Evolutionary conservation across 2,329 filamentous ascomycete species (phyloP), one percentile per base, ranked within the genome.

Genomic region (Didymella segeticola): DNA sequence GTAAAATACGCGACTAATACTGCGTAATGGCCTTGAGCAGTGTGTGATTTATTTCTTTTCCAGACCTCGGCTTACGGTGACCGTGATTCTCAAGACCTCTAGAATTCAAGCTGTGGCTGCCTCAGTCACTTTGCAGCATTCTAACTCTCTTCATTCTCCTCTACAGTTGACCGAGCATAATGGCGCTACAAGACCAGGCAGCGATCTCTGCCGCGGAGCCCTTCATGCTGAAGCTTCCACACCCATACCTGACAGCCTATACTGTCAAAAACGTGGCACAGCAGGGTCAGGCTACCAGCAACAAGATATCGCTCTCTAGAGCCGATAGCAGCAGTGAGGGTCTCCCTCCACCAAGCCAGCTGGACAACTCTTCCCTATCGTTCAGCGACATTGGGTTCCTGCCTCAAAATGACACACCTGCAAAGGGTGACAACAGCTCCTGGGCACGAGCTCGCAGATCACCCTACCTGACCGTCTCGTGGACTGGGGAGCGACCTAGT

Each of bases 371-470:
- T 15, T 51, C 53, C 10, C 36, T 69, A 19, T 62, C 62, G 7
- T 73, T 74, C 61, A 70, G 61, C 58, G 69, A 70, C 27, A 61
- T 68, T 54, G 60, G 53, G 11, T 64, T 66, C 49, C 52, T 69
- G 48, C 48, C 57, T 41, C 56, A 63, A 33, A 62, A 67, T 53
- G 55, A 57, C 30, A 54, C 60, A 33, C 71, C 70, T 7, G 43
- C 64, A 3, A 63, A 60, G 19, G 64, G 67, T 19, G 68, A 74
- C 62, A 75, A 75, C 61, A 74, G 68, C 38, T 69, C 71, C 29
- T 75, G 79, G 79, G 79, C 78, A 27, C 71, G 79, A 57, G 73
- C 77, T 43, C 73, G 77, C 58, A 74, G 79, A 61, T 75, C 76
- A 23, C 77, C 78, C 6, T 69, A 72, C 33, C 71, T 77, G 3